Evolutionary conservation across 306 rosid genomes (phyloP), one percentile per base, ranked within the genome.

Genomic region (Urtica urens): DNA sequence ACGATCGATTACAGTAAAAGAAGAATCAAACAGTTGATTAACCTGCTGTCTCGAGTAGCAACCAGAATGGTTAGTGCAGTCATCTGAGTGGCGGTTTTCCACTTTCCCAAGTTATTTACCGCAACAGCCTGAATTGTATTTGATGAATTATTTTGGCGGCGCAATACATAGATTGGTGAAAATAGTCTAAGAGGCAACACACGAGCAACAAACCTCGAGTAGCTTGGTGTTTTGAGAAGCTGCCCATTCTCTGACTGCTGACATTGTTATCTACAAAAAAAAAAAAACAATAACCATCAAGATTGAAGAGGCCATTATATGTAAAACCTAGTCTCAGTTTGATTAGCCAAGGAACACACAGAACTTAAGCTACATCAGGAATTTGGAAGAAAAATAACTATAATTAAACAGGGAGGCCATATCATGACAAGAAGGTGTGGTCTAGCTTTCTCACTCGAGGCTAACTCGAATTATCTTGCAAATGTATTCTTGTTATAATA

Each of bases 161-260:
- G n/a, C n/a, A n/a, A n/a, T n/a, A n/a, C n/a, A n/a, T 17, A 13
- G 43, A 26, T 13, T 21, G 53, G 39, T 35, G 16, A 19, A 43
- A 23, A 26, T 46, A 12, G 49, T 21, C 46, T 23, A 23, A 28
- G 31, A 16, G 50, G 37, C 13, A 47, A 28, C 21, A 26, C 61
- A 40, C 14, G 45, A 15, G 47, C 50, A 72, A 71, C 83, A 59
- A 49, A 92, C 99, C 99, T 82, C 96, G 71, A 73, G 72, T 53
- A 92, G 93, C 77, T 78, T 69, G 58, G 78, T 65, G 57, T 86
- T 80, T 71, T 86, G 88, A 58, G 99, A 92, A 63, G 99, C 99
- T 34, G 99, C 99, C 99, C 99, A 86, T 72, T 92, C 99, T 81
- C 99, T 86, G 47, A 92, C 96, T 1, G 99, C 99, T 27, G 99